Percentiles rank a stretch among this genome's conserved stretches.
These are phyloP conservation scores for Ilex asprella DNA, from an alignment of 257 asterid species.

Conservation along the genomic window DNA sequence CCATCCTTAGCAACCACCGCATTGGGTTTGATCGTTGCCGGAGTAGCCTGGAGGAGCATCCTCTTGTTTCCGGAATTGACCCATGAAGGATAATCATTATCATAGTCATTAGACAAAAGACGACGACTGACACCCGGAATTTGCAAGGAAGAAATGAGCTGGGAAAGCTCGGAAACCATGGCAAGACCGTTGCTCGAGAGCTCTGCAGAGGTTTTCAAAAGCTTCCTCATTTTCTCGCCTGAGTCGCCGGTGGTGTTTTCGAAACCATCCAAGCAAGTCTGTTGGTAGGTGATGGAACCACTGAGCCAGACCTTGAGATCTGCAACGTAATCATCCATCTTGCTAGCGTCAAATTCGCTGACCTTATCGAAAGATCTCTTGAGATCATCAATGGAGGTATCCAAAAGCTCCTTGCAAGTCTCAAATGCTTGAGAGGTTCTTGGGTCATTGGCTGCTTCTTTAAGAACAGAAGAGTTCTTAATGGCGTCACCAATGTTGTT, in stretches of 20 bases:
- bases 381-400: constrained; percentile 48
- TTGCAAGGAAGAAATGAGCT: constrained; percentile 13
- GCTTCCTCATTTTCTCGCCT: constrained; percentile 53
- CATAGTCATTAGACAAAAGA: constrained; percentile 12
- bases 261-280: constrained; percentile 70
- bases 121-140: constrained; percentile 20
- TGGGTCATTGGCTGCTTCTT: constrained; percentile 40
- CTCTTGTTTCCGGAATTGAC: constrained; percentile 1
- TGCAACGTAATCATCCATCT: constrained; percentile 19
- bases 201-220: constrained; percentile 34
- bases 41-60: constrained; percentile 15
- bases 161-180: constrained; percentile 31
- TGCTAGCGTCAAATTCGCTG: constrained; percentile 15
- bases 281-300: constrained; percentile 52
- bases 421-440: constrained; percentile 40
- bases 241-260: constrained; percentile 52
- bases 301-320: constrained; percentile 59
- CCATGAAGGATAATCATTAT: constrained; percentile 7
- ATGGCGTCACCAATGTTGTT: constrained; percentile 26
- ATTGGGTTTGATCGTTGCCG: constrained; percentile 14
- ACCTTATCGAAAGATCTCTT: constrained; percentile 27
- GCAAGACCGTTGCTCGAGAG: constrained; percentile 62
- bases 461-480: constrained; percentile 28
- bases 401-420: constrained; percentile 41
- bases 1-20: constrained; percentile 50